Conservation (phyloP, 371 early-diverging fungal genomes). For the Sporodiniella umbellata region DNA sequence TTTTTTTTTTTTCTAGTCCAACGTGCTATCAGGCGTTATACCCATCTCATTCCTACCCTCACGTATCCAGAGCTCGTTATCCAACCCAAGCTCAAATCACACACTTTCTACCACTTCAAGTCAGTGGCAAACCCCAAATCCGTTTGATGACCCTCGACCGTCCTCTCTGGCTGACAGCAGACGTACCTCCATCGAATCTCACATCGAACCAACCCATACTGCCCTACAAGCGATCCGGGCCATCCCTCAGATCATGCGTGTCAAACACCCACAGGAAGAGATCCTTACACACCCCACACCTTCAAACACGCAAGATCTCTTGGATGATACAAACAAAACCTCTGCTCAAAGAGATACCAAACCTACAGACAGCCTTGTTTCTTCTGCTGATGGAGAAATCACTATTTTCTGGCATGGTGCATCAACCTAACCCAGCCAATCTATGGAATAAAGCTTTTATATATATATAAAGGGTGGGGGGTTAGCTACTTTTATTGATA, state of each 20-base stretch:
- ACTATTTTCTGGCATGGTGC: conserved; percentile 46
- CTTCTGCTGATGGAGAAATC: conserved; percentile 51
- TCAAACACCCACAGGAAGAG: too few relatives aligned
- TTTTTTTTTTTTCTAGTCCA: conserved; percentile 1
- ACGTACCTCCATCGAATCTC: conserved; percentile 25
- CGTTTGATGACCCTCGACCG: conserved; percentile 1
- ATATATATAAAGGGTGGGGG: too few relatives aligned
- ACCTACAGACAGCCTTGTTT: conserved; percentile 35
- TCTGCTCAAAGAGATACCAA: not conserved
- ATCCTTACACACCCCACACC: too few relatives aligned
- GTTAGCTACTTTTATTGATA: too few relatives aligned
- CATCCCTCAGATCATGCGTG: conserved; percentile 42
- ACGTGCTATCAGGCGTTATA: conserved; percentile 40
- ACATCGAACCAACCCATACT: conserved; percentile 13
- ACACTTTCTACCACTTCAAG: not conserved
- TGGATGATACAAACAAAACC: conserved; percentile 33
- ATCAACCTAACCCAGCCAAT: too few relatives aligned
- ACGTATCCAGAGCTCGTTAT: conserved; percentile 1
- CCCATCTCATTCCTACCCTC: conserved; percentile 44
- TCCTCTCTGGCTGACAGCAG: conserved; percentile 1
- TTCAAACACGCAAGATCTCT: conserved; percentile 29
- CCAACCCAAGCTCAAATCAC: not conserved
- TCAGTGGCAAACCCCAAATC: too few relatives aligned
- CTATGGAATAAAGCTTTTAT: too few relatives aligned
- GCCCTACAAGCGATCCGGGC: conserved; percentile 38